Percentiles rank a stretch among this genome's conserved stretches.
Conservation (phyloP, 73 alveolate species). For the Symbiodinium pilosum region DNA sequence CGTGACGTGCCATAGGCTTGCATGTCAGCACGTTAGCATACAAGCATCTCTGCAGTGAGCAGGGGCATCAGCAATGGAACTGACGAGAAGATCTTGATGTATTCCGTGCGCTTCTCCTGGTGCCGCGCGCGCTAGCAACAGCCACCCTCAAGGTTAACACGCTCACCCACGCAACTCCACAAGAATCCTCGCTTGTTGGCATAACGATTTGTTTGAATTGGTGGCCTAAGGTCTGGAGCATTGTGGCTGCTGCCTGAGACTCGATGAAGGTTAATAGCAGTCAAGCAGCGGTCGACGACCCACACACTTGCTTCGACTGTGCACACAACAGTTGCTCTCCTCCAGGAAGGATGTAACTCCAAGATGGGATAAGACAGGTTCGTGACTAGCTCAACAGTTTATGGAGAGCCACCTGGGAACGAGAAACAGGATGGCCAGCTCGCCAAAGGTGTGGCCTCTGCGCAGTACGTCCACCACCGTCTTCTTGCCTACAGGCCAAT, state of each 20-base stretch:
- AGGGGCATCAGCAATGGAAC: conserved; percentile 71
- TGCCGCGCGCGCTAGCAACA: neutral
- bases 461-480: conserved; percentile 59
- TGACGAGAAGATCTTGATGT: conserved; percentile 7
- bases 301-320: conserved; percentile 38
- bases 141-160: no score
- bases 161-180: neutral
- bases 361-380: no score
- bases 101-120: conserved; percentile 69
- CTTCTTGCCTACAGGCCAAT: conserved; percentile 9
- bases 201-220: conserved; percentile 72
- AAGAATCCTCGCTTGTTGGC: conserved; percentile 36
- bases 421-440: conserved; percentile 45
- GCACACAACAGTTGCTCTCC: conserved; percentile 60
- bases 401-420: conserved; percentile 25
- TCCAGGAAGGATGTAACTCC: neutral
- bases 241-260: neutral
- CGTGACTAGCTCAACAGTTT: no score
- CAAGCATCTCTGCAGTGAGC: conserved; percentile 43
- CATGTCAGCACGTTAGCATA: neutral
- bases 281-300: conserved; percentile 37
- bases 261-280: neutral
- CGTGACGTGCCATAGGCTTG: neutral
- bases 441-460: conserved; percentile 65
- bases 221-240: neutral